phyloP scores from a whole-genome alignment of 805 yeast species.

The Clavispora asparagi region DNA sequence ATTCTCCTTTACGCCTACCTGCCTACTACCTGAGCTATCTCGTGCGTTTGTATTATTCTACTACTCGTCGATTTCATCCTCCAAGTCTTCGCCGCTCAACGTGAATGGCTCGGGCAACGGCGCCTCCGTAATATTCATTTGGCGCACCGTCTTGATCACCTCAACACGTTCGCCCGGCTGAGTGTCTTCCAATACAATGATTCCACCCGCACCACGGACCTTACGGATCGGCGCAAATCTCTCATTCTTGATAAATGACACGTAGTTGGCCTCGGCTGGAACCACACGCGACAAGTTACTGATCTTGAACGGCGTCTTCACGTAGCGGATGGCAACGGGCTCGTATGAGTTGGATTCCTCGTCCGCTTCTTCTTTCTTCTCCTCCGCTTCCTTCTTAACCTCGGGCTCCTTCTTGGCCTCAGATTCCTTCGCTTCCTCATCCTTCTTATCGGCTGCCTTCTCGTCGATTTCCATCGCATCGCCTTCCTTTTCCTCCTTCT shows the following conservation, averaged over 20 bases:
- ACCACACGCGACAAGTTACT: conserved; percentile 82
- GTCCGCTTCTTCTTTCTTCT: conserved; percentile 13
- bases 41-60: background rate
- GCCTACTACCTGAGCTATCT: background rate
- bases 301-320: conserved; percentile 62
- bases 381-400: conserved; percentile 10
- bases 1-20: no score
- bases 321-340: conserved; percentile 45
- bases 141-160: conserved; percentile 78
- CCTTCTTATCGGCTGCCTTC: background rate
- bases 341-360: conserved; percentile 20
- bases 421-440: conserved; percentile 13
- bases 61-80: conserved; percentile 21
- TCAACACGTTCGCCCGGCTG: conserved; percentile 57
- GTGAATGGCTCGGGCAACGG: conserved; percentile 70
- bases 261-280: conserved; percentile 81
- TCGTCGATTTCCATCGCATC: conserved; percentile 42
- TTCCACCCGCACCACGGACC: conserved; percentile 63
- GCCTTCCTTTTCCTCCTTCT: conserved; percentile 44
- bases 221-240: conserved; percentile 82
- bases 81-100: conserved; percentile 51
- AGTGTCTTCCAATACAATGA: conserved; percentile 65
- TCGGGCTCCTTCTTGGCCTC: conserved; percentile 12
- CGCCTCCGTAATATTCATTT: conserved; percentile 66
- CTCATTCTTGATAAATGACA: conserved; percentile 68